Percentiles rank a stretch among this genome's conserved stretches.
These are phyloP conservation scores for Meyerozyma elateridarum DNA, from an alignment of 1,139 yeast genomes.

Conservation along the genomic window DNA sequence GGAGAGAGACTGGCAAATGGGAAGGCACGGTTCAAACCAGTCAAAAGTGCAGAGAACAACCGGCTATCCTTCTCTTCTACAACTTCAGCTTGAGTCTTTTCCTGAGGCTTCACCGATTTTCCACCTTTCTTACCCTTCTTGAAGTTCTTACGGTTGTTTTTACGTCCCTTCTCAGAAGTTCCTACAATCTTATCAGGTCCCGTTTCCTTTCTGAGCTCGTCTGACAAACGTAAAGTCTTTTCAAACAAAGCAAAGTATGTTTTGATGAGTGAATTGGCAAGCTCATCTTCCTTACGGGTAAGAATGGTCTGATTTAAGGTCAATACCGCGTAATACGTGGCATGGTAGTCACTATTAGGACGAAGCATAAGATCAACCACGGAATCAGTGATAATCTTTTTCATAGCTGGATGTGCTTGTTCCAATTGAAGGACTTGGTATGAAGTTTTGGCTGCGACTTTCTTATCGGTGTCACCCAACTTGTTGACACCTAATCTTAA, in stretches of 20 bases:
- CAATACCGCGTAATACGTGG: slow-evolving; percentile 80
- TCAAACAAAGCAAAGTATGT: slow-evolving; percentile 87
- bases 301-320: slow-evolving; percentile 92
- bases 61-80: slow-evolving; percentile 82
- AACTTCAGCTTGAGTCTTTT: slow-evolving; percentile 65
- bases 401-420: slow-evolving; percentile 97
- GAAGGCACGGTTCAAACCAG: slow-evolving; percentile 95
- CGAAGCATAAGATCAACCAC: slow-evolving; percentile 79
- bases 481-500: slow-evolving; percentile 87
- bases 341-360: slow-evolving; percentile 74
- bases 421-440: slow-evolving; percentile 74
- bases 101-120: slow-evolving; percentile 59
- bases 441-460: slow-evolving; percentile 87
- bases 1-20: slow-evolving; percentile 82
- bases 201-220: slow-evolving; percentile 36
- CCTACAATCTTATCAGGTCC: slow-evolving; percentile 36
- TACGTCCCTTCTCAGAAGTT: slow-evolving; percentile 44
- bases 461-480: slow-evolving; percentile 87
- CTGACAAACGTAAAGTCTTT: slow-evolving; percentile 68
- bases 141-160: slow-evolving; percentile 48
- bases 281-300: slow-evolving; percentile 65
- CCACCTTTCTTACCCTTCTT: slow-evolving; percentile 74
- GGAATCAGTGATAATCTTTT: slow-evolving; percentile 68
- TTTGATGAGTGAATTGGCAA: slow-evolving; percentile 78
- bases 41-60: slow-evolving; percentile 82